Conservation (phyloP, 257 asterid species). For the Solanum paucissectum region DNA sequence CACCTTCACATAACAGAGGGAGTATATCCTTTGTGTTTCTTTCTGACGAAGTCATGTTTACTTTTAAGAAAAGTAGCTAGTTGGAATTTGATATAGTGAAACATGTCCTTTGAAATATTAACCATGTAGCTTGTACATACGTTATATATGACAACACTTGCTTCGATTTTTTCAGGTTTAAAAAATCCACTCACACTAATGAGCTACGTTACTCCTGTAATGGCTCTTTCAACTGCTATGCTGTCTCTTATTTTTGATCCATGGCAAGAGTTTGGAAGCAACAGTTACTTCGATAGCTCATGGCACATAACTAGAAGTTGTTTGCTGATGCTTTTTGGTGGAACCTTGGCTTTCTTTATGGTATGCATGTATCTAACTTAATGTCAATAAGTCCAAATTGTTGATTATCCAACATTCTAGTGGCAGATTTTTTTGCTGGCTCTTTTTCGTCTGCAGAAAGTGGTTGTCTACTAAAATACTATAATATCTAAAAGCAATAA, state of each 20-base stretch:
- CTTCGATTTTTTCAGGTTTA: conserved; percentile 48
- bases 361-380: conserved; percentile 23
- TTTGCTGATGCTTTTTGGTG: conserved; percentile 94
- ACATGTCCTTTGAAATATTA: not conserved
- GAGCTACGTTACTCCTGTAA: conserved; percentile 95
- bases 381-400: not conserved
- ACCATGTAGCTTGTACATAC: not conserved
- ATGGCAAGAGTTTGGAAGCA: conserved; percentile 66
- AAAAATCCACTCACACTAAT: conserved; percentile 90
- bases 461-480: not conserved
- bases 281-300: conserved; percentile 69
- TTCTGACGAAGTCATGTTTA: not conserved
- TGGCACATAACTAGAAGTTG: conserved; percentile 72
- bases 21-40: not conserved
- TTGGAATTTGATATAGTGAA: not conserved
- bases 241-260: conserved; percentile 87
- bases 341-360: conserved; percentile 96
- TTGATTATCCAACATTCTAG: not conserved
- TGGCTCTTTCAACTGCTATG: conserved; percentile 88
- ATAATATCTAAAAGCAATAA: not conserved
- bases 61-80: not conserved
- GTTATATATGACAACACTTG: conserved; percentile 1
- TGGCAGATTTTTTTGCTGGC: not conserved
- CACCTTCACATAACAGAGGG: not conserved
- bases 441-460: not conserved